Evolutionary conservation across 176 grass and related monocot species (phyloP), one percentile per base, ranked within the genome.

Genomic region (Oryza punctata): DNA sequence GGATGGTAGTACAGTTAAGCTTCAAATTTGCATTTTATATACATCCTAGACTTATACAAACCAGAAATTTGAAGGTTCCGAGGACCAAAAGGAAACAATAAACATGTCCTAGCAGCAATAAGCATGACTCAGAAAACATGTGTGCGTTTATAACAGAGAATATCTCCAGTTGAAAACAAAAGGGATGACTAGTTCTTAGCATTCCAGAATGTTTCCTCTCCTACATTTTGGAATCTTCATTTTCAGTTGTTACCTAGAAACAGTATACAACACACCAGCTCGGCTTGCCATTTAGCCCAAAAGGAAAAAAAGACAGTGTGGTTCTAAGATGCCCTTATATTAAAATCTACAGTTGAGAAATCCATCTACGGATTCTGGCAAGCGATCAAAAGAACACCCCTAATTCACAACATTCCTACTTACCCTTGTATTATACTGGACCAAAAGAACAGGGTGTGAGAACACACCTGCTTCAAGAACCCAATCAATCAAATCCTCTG

Each of bases 401-500:
- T 87, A 87, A 74, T 69, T 75, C 70, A 91, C 80, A 90, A 87
- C 75, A 87, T 60, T 84, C 69, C 63, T 90, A 90, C 59, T 83
- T 82, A 86, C 67, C 67, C 40, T 1, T 70, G 52, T 84, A 91
- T 69, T 29, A 43, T 64, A 90, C 33, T 23, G 4, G 65, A 84
- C 85, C 65, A 80, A 91, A 80, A 84, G 63, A 71, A 90, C 46
- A 86, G n/a, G 61, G 79, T 80, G 77, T 79, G 69, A 49, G 80
- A 78, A 41, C 80, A 90, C 85, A 91, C 70, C 89, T 91, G 75
- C 45, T 84, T 91, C 69, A 84, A 91, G 70, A 87, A 87, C 76
- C 75, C 66, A 87, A 70, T 63, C 67, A 84, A n/a, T 94, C 89
- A 94, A 45, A 94, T 84, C 69, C 84, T 79, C 79, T 97, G 82